A percentile compares a stretch with the other conserved stretches of the same genome.
phyloP scores from a whole-genome alignment of 164 flowering plant genomes.

The Akebia trifoliata region DNA sequence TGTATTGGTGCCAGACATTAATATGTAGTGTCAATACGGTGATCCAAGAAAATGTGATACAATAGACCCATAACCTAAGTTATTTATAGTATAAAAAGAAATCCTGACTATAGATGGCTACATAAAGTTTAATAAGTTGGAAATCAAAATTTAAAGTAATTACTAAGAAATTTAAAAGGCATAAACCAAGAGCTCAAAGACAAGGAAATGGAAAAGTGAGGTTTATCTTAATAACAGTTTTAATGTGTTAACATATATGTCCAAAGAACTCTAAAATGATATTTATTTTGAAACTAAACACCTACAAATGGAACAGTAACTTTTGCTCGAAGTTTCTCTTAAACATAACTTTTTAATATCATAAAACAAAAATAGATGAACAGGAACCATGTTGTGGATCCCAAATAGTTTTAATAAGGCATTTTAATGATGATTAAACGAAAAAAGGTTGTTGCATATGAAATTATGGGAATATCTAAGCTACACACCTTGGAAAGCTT shows the following conservation, averaged over 20 bases:
- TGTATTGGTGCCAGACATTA: no score
- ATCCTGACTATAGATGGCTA: no score
- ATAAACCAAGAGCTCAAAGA: no score
- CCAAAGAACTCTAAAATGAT: background rate
- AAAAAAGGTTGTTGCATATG: background rate
- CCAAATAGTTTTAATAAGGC: background rate
- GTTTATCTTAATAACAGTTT: background rate
- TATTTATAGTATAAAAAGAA: no score
- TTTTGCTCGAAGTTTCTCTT: background rate
- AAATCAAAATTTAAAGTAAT: no score
- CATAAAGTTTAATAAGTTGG: no score
- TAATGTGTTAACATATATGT: background rate
- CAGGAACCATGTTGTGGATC: background rate
- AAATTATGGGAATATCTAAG: background rate
- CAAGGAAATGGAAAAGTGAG: background rate
- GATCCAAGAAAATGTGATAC: no score
- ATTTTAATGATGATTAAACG: background rate
- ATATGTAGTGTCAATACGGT: no score
- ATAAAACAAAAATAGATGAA: background rate
- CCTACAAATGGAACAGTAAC: background rate
- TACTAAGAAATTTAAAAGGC: no score
- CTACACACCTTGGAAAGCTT: constrained; percentile 77
- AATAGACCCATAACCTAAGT: no score
- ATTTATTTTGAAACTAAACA: background rate
- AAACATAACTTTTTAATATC: background rate